Conservation (phyloP, 495 filamentous ascomycete species). For the Cercophora newfieldiana region DNA sequence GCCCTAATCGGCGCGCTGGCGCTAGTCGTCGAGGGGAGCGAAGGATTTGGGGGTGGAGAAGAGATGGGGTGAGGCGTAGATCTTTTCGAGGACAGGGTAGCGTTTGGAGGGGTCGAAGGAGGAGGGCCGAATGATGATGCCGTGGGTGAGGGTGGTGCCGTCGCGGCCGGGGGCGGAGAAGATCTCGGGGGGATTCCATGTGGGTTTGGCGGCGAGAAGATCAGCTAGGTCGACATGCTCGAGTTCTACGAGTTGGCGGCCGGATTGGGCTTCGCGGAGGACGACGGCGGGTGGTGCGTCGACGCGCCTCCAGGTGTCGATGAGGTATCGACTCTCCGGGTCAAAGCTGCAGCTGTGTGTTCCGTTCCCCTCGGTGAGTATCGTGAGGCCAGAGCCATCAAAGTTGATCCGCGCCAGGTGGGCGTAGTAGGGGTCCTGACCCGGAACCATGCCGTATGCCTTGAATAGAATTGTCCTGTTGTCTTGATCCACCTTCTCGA, state of each 20-base stretch:
- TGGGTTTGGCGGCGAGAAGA: slow-evolving; percentile 11
- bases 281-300: slow-evolving; percentile 24
- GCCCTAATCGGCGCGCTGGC: slow-evolving; percentile 20
- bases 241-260: slow-evolving; percentile 13
- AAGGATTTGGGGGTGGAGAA: slow-evolving; percentile 23
- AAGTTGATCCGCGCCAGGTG: slow-evolving; percentile 28
- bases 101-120: slow-evolving; percentile 22
- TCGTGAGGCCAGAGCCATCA: slow-evolving; percentile 23
- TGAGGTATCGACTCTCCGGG: slow-evolving; percentile 20
- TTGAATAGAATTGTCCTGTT: slow-evolving; percentile 20
- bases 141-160: slow-evolving; percentile 23
- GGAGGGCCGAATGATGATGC: slow-evolving; percentile 23
- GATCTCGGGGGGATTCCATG: background rate
- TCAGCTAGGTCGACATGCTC: slow-evolving; percentile 7
- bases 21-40: slow-evolving; percentile 9
- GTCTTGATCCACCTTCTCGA: slow-evolving; percentile 23
- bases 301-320: slow-evolving; percentile 27
- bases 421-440: slow-evolving; percentile 28
- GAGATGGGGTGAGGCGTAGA: slow-evolving; percentile 26
- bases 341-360: slow-evolving; percentile 24
- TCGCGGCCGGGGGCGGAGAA: slow-evolving; percentile 24
- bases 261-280: slow-evolving; percentile 20
- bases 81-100: slow-evolving; percentile 27
- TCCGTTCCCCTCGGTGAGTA: slow-evolving; percentile 25
- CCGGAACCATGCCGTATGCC: slow-evolving; percentile 18